A percentile compares a stretch with the other conserved stretches of the same genome.
These are phyloP conservation scores for Tritrichomonas foetus DNA, from an alignment of 208 protist genomes.

Conservation along the genomic window DNA sequence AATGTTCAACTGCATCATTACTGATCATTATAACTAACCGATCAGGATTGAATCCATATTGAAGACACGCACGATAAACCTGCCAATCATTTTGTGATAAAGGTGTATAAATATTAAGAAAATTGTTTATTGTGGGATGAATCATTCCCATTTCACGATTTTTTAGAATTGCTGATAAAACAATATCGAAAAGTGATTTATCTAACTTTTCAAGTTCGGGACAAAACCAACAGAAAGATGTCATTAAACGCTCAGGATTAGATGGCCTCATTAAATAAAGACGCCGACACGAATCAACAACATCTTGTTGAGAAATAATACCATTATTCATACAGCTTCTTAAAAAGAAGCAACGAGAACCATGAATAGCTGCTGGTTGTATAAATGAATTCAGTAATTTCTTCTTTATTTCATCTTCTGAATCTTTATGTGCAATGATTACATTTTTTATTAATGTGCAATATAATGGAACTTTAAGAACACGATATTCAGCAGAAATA, in stretches of 20 bases:
- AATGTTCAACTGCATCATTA: background rate
- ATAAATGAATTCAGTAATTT: background rate
- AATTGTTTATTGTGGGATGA: background rate
- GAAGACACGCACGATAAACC: background rate
- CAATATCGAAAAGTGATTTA: background rate
- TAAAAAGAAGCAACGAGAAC: background rate
- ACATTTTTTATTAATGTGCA: background rate
- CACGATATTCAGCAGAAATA: background rate
- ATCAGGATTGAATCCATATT: background rate
- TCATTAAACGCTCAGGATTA: background rate
- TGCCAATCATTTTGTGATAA: background rate
- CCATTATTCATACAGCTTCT: background rate
- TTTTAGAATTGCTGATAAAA: background rate
- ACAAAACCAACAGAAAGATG: background rate
- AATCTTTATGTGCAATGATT: background rate
- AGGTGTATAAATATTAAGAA: background rate
- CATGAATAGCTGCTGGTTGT: background rate
- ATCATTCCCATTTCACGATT: background rate
- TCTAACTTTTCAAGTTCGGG: background rate
- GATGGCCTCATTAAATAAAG: background rate
- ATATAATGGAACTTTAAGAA: background rate
- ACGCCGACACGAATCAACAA: background rate
- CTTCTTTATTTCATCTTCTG: background rate
- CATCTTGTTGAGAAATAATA: background rate
- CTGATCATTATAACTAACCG: background rate